A percentile compares a stretch with the other conserved stretches of the same genome.
These are phyloP conservation scores for Rosa chinensis DNA, from an alignment of 306 rosid species.

Conservation along the genomic window DNA sequence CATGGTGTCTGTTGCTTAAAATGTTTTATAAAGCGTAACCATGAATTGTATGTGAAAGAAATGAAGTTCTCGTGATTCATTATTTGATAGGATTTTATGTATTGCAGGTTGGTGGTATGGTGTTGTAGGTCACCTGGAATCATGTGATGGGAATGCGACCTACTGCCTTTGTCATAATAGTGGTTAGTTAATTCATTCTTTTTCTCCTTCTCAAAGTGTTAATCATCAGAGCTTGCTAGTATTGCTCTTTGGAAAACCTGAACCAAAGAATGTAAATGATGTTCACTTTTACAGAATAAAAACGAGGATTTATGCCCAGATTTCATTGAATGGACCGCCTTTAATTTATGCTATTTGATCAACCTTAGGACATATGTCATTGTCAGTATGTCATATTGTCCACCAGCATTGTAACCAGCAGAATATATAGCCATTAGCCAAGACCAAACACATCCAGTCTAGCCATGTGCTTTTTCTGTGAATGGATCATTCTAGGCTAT, in stretches of 20 bases:
- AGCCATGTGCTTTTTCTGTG: too few species aligned
- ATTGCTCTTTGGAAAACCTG: not conserved
- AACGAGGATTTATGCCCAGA: too few species aligned
- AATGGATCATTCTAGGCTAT: not conserved
- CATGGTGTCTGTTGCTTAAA: too few species aligned
- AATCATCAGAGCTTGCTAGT: not conserved
- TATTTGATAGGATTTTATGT: slow-evolving; percentile 29
- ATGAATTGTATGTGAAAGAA: not conserved
- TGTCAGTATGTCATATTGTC: too few species aligned
- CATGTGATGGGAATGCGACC: slow-evolving; percentile 71
- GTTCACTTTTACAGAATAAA: too few species aligned
- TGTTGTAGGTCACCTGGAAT: slow-evolving; percentile 87
- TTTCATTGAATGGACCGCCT: too few species aligned
- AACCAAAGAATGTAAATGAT: not conserved
- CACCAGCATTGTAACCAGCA: too few species aligned
- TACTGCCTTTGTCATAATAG: slow-evolving; percentile 68
- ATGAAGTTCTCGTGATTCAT: not conserved
- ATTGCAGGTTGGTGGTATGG: slow-evolving; percentile 99
- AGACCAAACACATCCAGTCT: too few species aligned
- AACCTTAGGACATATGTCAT: too few species aligned
- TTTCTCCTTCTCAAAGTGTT: slow-evolving; percentile 9
- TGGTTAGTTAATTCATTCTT: slow-evolving; percentile 59
- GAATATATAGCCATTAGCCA: too few species aligned
- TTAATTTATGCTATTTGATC: too few species aligned
- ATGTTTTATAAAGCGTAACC: too few species aligned